Evolutionary conservation across 495 filamentous ascomycete species (phyloP), one percentile per base, ranked within the genome.

Genomic region (Xylaria grammica): DNA sequence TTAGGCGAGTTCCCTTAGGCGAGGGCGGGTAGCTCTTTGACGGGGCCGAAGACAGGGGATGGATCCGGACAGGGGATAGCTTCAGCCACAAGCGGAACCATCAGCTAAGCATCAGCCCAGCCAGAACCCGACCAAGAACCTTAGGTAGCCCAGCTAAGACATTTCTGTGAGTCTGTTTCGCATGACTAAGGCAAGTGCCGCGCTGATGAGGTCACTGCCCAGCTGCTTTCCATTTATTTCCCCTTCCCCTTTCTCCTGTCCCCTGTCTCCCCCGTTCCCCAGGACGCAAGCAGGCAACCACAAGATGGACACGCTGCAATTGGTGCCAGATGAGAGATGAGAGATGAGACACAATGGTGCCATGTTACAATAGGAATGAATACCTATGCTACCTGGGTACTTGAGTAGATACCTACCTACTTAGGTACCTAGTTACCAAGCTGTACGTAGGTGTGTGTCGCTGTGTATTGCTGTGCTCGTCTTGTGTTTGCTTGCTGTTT

Each of bases 201-300:
- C 20, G 56, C 56, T 10, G 27, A 59, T 59, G 56, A 59, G 56
- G 56, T 59, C 56, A 59, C 56, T 8, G 20, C 6, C 34, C 29
- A 55, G 52, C 20, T 55, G n/a, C 24, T n/a, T 53, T 50, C 50
- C 44, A 48, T 24, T 36, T 55, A 38, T 50, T 45, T n/a, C 20
- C 24, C 34, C 27, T 32, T n/a, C 27, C 29, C 26, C 40, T 44
- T 57, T 19, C 42, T 17, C 54, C 38, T 32, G n/a, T 45, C 54
- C 52, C 56, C 56, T 36, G 32, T 36, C 32, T 4, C 32, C 32
- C 32, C 32, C 11, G 11, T 36, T 36, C 53, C 50, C 54, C 54
- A 29, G 38, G 1, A 36, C 24, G 36, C 54, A 58, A 45, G 26
- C 17, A 58, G 36, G 11, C 38, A 58, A 13, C 36, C 17, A 24